Evolutionary conservation across 495 filamentous ascomycete genomes (phyloP), one percentile per base, ranked within the genome.

Genomic region (Xylaria flabelliformis): DNA sequence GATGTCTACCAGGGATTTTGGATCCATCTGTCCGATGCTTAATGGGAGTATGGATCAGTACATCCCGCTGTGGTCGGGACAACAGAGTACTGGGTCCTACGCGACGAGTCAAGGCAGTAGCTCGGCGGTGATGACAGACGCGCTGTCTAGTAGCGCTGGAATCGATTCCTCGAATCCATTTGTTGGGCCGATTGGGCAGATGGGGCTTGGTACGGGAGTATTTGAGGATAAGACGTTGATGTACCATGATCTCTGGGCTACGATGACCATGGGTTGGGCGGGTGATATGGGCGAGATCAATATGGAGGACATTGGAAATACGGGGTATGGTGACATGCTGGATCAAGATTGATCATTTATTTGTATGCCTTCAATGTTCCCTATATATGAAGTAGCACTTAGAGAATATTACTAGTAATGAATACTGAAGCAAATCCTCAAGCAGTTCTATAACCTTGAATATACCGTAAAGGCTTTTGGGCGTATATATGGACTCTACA

Each of bases 21-120:
- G 17, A 4, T 67, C 73, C 12, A 46, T 75, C 13, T 86, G 84
- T 55, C 84, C 83, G 6, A 85, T 86, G 82, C 76, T 84, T 68
- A 83, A 86, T 65, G 82, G 83, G 36, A 84, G 81, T 59, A 55
- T 85, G 63, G 80, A 85, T 39, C 48, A 75, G 34, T 82, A 83
- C 36, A 76, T 81, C 50, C 79, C 80, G 3, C 73, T 80, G 64
- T 86, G 83, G 83, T 80, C 83, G 32, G 83, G 72, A 10, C 75
- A 79, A 34, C 74, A 65, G 51, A 26, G 55, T 39, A 29, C 34
- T 34, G 48, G 65, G 29, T 74, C 74, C 26, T 72, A 73, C 51
- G 63, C 73, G 36, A 62, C 69, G 15, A 70, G 68, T 24, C 65
- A 66, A 6, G 70, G 46, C n/a, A 67, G 63, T 26, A 59, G 63